phyloP scores from a whole-genome alignment of 1,139 yeast species.

The Suhomyces anneliseae region DNA sequence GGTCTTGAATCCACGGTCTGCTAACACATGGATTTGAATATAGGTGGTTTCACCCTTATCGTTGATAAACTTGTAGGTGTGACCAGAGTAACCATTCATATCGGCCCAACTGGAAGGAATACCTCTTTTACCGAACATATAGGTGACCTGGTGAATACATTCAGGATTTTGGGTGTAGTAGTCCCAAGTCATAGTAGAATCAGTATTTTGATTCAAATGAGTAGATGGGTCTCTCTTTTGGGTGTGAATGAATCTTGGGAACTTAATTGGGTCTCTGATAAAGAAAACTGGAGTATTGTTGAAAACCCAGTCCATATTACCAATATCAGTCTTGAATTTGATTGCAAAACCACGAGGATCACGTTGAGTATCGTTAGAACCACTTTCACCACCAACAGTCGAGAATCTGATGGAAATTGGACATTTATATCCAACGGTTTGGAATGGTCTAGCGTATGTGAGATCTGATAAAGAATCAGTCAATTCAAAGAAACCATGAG shows the following conservation, averaged over 20 bases:
- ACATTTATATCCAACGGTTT: slow-evolving; percentile 49
- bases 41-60: slow-evolving; percentile 65
- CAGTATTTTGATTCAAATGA: slow-evolving; percentile 58
- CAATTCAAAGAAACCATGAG: slow-evolving; percentile 59
- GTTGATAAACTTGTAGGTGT: slow-evolving; percentile 68
- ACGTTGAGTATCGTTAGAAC: slow-evolving; percentile 57
- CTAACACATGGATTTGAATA: slow-evolving; percentile 62
- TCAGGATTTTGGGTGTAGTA: slow-evolving; percentile 61
- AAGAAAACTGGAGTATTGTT: slow-evolving; percentile 63
- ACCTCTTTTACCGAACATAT: slow-evolving; percentile 66
- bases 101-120: slow-evolving; percentile 64
- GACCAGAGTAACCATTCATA: slow-evolving; percentile 75
- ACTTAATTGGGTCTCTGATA: slow-evolving; percentile 59
- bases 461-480: slow-evolving; percentile 57
- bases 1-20: slow-evolving; percentile 61
- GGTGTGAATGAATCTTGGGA: slow-evolving; percentile 59
- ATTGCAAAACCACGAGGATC: slow-evolving; percentile 63
- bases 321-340: slow-evolving; percentile 58
- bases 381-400: slow-evolving; percentile 61
- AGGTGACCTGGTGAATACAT: slow-evolving; percentile 62
- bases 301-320: slow-evolving; percentile 62
- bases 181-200: slow-evolving; percentile 73
- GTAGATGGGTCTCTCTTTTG: slow-evolving; percentile 81
- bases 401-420: slow-evolving; percentile 52
- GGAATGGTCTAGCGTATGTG: slow-evolving; percentile 50